Evolutionary conservation across 2,329 filamentous ascomycete species (phyloP), one percentile per base, ranked within the genome.

Genomic region (Verruconis gallopava): DNA sequence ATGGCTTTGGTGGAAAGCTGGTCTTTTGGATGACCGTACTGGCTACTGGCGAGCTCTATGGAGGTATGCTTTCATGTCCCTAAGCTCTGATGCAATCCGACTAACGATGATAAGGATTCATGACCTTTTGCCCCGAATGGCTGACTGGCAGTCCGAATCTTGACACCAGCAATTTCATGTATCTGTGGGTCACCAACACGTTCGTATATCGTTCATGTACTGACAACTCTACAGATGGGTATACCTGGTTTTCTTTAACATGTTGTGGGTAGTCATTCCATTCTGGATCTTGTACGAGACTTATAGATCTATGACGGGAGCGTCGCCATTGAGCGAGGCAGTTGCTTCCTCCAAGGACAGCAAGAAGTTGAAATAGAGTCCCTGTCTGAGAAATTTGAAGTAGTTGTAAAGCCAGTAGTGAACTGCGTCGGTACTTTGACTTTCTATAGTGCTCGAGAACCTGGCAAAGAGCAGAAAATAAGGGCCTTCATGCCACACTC

Each of bases 61-160:
- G 75, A 47, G 68, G 65, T 64, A 50, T 56, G 60, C 56, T 32
- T 3, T 21, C 21, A 20, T n/a, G 14, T n/a, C n/a, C n/a, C n/a
- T n/a, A n/a, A n/a, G n/a, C n/a, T n/a, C n/a, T n/a, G n/a, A n/a
- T n/a, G n/a, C n/a, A n/a, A n/a, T n/a, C n/a, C n/a, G n/a, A n/a
- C n/a, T n/a, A n/a, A n/a, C n/a, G n/a, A n/a, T n/a, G n/a, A n/a
- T n/a, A 15, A 65, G 63, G 68, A 19, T 78, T 71, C 54, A 78
- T 79, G 73, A 79, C 75, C 0, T 79, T 79, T 55, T 70, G 68
- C 32, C 75, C 75, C 22, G 75, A 80, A 54, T 79, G 75, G 75
- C 55, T 80, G 49, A 72, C 65, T 2, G 75, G 72, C 0, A 72
- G 63, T 37, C 60, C 68, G 13, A 72, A 73, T 50, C 58, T 80